Conservation (phyloP, 2,329 filamentous ascomycete genomes). For the Trichoderma citrinoviride region DNA sequence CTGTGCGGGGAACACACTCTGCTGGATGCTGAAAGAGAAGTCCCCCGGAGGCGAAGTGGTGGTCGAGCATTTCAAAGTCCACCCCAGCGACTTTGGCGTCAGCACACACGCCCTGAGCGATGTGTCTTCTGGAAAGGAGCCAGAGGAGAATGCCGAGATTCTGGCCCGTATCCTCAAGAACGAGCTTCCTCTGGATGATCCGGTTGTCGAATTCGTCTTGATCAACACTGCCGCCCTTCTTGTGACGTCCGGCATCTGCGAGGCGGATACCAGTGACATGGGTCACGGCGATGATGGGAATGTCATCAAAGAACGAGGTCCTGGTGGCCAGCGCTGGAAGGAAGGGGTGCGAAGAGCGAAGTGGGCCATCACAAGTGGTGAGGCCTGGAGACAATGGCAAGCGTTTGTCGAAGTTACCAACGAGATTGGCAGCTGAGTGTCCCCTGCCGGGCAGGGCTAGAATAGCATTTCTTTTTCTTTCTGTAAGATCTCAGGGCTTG, state of each 20-base stretch:
- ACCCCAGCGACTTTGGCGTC: slow-evolving; percentile 85
- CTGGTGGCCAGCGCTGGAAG: slow-evolving; percentile 88
- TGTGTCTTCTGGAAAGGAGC: slow-evolving; percentile 82
- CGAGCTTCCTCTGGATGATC: slow-evolving; percentile 70
- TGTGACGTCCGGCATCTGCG: slow-evolving; percentile 81
- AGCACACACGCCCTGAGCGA: slow-evolving; percentile 67
- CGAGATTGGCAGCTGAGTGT: slow-evolving; percentile 33
- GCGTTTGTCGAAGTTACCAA: slow-evolving; percentile 83
- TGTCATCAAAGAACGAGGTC: slow-evolving; percentile 78
- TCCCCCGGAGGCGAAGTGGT: slow-evolving; percentile 43
- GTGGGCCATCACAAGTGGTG: slow-evolving; percentile 84
- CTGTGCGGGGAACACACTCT: slow-evolving; percentile 82
- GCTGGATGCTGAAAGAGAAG: slow-evolving; percentile 72
- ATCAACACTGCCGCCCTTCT: slow-evolving; percentile 90
- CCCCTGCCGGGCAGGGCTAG: neutral
- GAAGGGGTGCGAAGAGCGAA: slow-evolving; percentile 84
- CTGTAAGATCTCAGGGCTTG: neutral
- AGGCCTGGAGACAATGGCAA: slow-evolving; percentile 79
- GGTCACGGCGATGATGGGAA: slow-evolving; percentile 75
- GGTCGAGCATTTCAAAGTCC: slow-evolving; percentile 73
- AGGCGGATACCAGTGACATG: slow-evolving; percentile 77
- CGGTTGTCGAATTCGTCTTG: slow-evolving; percentile 88
- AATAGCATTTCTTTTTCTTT: neutral
- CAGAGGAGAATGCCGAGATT: slow-evolving; percentile 83
- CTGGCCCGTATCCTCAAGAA: slow-evolving; percentile 73